These are phyloP conservation scores for Besnoitia besnoiti DNA, from an alignment of 169 alveolate species.

Conservation along the genomic window DNA sequence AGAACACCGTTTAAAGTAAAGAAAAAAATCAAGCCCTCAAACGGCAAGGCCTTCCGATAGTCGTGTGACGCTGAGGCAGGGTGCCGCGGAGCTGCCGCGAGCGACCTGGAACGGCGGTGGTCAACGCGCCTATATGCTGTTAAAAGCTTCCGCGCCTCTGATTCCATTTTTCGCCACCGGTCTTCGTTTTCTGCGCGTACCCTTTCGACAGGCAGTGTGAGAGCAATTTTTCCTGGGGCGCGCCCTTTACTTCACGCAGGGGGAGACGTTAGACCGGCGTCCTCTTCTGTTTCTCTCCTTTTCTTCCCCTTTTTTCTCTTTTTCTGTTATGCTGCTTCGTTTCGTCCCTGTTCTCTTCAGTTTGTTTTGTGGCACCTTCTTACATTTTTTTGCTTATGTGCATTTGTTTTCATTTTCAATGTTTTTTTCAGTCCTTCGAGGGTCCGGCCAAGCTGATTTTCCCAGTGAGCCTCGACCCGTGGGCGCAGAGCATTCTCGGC, in stretches of 20 bases:
- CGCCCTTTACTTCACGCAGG: too few species aligned
- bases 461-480: conserved; percentile 81
- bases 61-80: too few species aligned
- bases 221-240: too few species aligned
- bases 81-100: too few species aligned
- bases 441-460: conserved; percentile 93
- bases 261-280: too few species aligned
- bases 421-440: conserved; percentile 75
- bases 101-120: too few species aligned
- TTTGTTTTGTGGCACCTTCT: neutral
- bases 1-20: conserved; percentile 50
- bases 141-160: too few species aligned
- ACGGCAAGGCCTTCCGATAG: neutral
- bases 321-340: neutral
- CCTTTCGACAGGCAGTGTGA: too few species aligned
- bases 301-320: too few species aligned
- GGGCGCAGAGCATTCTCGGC: conserved; percentile 89
- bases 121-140: too few species aligned
- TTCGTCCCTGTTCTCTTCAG: neutral
- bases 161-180: too few species aligned
- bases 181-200: too few species aligned
- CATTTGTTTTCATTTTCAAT: neutral
- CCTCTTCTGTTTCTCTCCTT: neutral
- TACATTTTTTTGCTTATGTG: neutral
- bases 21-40: neutral